A percentile compares a stretch with the other conserved stretches of the same genome.
Evolutionary conservation across 208 protist species (phyloP).

Genomic region (Endotrypanum monterogeii): DNA sequence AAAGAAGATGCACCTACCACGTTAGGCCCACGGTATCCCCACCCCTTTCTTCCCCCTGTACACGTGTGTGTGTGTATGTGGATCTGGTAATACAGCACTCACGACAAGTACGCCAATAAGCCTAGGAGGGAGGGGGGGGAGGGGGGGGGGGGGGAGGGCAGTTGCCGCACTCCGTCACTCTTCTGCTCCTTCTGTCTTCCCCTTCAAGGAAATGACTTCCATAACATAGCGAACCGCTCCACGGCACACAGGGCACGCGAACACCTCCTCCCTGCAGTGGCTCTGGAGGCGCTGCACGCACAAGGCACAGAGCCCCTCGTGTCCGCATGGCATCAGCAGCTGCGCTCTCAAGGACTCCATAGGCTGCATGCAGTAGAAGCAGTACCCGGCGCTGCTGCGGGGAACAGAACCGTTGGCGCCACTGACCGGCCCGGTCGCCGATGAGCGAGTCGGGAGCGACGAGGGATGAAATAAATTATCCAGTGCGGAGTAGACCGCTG

Average conservation of each 20-base stretch:
- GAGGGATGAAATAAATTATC: slow-evolving; percentile 26
- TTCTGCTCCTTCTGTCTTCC: background rate
- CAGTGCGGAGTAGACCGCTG: slow-evolving; percentile 5
- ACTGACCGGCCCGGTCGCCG: background rate
- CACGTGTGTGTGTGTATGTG: too few species aligned
- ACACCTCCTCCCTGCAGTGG: slow-evolving; percentile 44
- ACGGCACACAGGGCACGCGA: slow-evolving; percentile 60
- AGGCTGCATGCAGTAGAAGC: slow-evolving; percentile 50
- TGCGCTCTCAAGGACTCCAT: slow-evolving; percentile 25
- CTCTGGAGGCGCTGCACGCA: slow-evolving; percentile 50
- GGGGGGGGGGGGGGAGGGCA: background rate
- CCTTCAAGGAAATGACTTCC: slow-evolving; percentile 38
- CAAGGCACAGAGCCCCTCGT: slow-evolving; percentile 48
- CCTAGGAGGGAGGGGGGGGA: too few species aligned
- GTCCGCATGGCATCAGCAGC: slow-evolving; percentile 68
- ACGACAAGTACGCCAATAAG: too few species aligned
- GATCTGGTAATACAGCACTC: too few species aligned
- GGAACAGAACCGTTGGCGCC: background rate
- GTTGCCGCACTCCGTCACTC: background rate
- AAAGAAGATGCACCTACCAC: too few species aligned
- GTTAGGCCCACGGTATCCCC: too few species aligned
- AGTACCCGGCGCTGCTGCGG: slow-evolving; percentile 22
- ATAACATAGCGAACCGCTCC: slow-evolving; percentile 27
- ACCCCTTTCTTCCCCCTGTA: too few species aligned
- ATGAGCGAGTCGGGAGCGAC: background rate